Base-by-base conservation (phyloP, 2,329 filamentous ascomycete species). In the Rhinocladiella similis region DNA sequence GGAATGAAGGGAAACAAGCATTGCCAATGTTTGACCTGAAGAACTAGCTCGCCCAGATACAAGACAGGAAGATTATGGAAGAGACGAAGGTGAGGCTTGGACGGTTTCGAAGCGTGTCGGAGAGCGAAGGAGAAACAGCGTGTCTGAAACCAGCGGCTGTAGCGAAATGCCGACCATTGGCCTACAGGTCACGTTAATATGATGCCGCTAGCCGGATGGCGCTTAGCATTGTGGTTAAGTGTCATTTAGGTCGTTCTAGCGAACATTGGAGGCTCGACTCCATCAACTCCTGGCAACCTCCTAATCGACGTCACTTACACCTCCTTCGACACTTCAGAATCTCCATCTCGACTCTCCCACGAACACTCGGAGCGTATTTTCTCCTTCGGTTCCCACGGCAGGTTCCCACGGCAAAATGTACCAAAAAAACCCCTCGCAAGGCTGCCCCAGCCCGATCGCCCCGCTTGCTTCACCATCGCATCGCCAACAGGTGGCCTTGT, bases 81-180 rank as follows among this genome's bases (percentile, higher is more conserved):
- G 52, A 54, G 53, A 56, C 53, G 36, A 56, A 62, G 47, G 19
- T 63, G 61, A 63, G 55, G 61, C 61, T 56, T 48, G 39, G 43
- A 53, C 38, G 53, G 61, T 63, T 63, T 63, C 61, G 59, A 58
- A 36, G 46, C 45, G 58, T 56, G 54, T 61, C 59, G 55, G 59
- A 58, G 55, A 49, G 39, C 22, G 27, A 27, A 33, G 27, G 47
- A 41, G 50, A 46, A 49, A 51, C 50, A 50, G 38, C 33, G 33
- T 33, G 55, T 56, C 27, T 61, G 59, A 61, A 61, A 61, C 59
- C 33, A 50, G 50, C 54, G 50, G 57, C 46, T 51, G 54, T 54
- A 41, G 49, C 51, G 46, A 22, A 45, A 42, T 36, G 41, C 42
- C 27, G 16, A 35, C 50, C 50, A 47, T 50, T 39, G 42, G 49